These are phyloP conservation scores for Apiospora sp. DNA, from an alignment of 2,329 filamentous ascomycete species.

Conservation along the genomic window DNA sequence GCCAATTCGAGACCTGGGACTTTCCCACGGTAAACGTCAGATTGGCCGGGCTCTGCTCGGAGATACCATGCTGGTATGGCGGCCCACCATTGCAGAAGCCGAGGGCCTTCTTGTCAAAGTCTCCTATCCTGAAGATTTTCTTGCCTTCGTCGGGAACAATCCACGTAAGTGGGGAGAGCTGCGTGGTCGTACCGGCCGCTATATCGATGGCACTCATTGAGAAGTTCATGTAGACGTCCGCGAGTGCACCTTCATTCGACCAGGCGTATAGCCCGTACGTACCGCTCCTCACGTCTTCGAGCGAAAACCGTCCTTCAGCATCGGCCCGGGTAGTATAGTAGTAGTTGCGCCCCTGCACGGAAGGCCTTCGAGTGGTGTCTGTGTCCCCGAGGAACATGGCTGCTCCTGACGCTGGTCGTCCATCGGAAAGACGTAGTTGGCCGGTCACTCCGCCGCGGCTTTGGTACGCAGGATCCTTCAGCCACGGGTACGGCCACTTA, in stretches of 20 bases:
- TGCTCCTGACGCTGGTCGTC: slow-evolving; percentile 55
- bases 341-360: slow-evolving; percentile 56
- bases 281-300: slow-evolving; percentile 52
- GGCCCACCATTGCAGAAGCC: slow-evolving; percentile 53
- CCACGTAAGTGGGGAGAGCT: slow-evolving; percentile 52
- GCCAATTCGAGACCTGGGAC: slow-evolving; percentile 53
- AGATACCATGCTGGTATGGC: slow-evolving; percentile 53
- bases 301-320: slow-evolving; percentile 49
- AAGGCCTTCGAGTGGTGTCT: slow-evolving; percentile 50
- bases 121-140: slow-evolving; percentile 57
- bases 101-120: slow-evolving; percentile 53
- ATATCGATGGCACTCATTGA: slow-evolving; percentile 50
- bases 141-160: slow-evolving; percentile 44
- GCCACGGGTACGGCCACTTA: slow-evolving; percentile 58
- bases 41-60: slow-evolving; percentile 53
- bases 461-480: slow-evolving; percentile 53
- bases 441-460: slow-evolving; percentile 54
- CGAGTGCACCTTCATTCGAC: slow-evolving; percentile 53
- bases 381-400: slow-evolving; percentile 59
- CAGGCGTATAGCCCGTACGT: slow-evolving; percentile 58
- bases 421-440: slow-evolving; percentile 53
- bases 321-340: slow-evolving; percentile 59
- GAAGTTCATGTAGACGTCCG: slow-evolving; percentile 54
- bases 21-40: slow-evolving; percentile 53
- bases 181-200: slow-evolving; percentile 41